Conservation (phyloP, 2,329 filamentous ascomycete genomes). For the Fusarium siculi region DNA sequence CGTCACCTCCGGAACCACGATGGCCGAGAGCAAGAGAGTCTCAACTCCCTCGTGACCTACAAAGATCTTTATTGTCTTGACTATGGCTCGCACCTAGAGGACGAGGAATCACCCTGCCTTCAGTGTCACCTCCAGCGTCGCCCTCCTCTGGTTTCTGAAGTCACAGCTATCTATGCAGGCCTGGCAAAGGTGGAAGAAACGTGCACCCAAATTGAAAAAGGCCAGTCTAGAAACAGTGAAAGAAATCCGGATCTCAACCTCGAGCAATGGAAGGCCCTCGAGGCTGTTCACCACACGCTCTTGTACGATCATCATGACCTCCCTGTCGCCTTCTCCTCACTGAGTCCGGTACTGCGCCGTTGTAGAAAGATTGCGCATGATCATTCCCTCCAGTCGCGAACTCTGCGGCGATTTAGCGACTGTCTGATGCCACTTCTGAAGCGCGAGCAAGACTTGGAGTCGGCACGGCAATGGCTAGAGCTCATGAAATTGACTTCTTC, state of each 20-base stretch:
- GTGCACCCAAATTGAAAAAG: neutral
- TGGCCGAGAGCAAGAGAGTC: too few species aligned
- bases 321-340: accelerated
- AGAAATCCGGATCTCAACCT: accelerated
- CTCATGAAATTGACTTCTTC: accelerated
- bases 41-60: too few species aligned
- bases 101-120: too few species aligned
- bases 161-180: accelerated
- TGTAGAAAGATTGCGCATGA: accelerated
- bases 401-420: accelerated
- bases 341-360: accelerated
- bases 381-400: accelerated
- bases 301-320: accelerated
- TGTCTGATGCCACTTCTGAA: accelerated
- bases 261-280: accelerated
- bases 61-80: too few species aligned
- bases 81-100: too few species aligned
- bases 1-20: too few species aligned
- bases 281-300: accelerated
- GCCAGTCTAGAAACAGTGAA: accelerated
- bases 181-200: neutral
- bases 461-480: neutral
- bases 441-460: neutral
- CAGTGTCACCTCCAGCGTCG: too few species aligned
- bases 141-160: accelerated